Evolutionary conservation across 1,284 basidiomycete genomes (phyloP), one percentile per base, ranked within the genome.

Genomic region (Melampsora larici-populina): DNA sequence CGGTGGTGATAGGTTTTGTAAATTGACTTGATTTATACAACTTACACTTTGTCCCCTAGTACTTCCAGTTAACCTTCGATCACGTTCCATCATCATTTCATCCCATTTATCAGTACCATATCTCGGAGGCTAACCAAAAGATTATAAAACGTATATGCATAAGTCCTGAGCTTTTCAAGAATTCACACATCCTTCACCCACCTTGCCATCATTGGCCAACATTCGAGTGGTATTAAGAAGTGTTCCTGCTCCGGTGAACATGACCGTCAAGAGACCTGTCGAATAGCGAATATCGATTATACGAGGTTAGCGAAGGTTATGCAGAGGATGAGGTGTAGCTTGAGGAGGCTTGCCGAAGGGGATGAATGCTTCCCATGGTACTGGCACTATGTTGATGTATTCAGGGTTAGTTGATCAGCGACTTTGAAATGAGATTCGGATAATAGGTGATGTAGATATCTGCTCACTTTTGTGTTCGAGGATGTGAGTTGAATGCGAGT

Each of bases 331-430:
- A 24, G 21, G 36, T 24, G n/a, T 24, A 21, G 36, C 18, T 55
- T 36, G n/a, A n/a, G 11, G 17, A 17, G 33, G 63, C 46, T 77
- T 62, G 63, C 75, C 75, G 24, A 77, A 33, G 64, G 94, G 94
- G 86, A 97, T 92, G 81, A 95, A 87, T 66, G 94, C 93, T 87
- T 96, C 93, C 90, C 92, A 96, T 80, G 93, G 93, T 82, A 95
- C 89, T 78, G 94, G 93, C 93, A 95, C 75, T 77, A 55, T 18
- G 17, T 46, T 46, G 46, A 46, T 46, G 17, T 18, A 46, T 6
- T 18, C 17, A 18, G 18, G 17, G 4, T 8, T 11, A 13, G 24
- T 60, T 24, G 55, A 29, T 58, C 55, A 58, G 55, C 18, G 9
- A 11, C 2, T n/a, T 58, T 3, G 21, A 26, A 46, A 18, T 1